Base-by-base conservation (phyloP, 139 green algal species). In the Monoraphidium neglectum region DNA sequence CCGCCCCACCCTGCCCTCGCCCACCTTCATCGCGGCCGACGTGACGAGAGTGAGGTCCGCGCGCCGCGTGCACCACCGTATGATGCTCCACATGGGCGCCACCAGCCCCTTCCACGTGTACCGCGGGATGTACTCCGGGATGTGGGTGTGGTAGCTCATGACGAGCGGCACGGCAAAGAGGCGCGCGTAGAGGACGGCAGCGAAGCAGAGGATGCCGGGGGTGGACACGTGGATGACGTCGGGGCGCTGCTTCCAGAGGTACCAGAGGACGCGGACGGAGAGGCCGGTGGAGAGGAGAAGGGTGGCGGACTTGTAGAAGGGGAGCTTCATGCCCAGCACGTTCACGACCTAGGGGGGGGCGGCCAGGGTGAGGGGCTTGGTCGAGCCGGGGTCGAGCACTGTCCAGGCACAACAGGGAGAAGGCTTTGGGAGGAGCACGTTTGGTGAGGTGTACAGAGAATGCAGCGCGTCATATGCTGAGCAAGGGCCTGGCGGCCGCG, bases 121-220 rank as follows among this genome's bases (percentile, higher is more conserved):
- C 30, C 83, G 77, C 2, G 93, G 93, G 70, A 98, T 93, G 90
- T 98, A 98, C 77, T 97, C 87, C 3, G 96, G 96, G 30, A 99
- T 91, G 85, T 99, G 96, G 2, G 96, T 99, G 89, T 99, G 96
- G 84, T 99, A 99, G 13, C 89, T 95, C 63, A 99, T 87, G 38
- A 96, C 87, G n/a, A 99, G 83, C 1, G 96, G 94, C 12, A 93
- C 81, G 49, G 84, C 84, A 32, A 99, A 85, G 63, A 98, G 76
- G 62, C 94, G 94, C 8, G 93, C 87, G 79, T 98, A 99, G 61
- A 98, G 76, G 36, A 95, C 90, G 35, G 92, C 94, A 2, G 95
- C 90, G 67, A 95, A 95, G 8, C 94, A 89, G 68, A 97, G 87
- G 37, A 94, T 57, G n/a, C 90, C 94, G 2, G 94, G 94, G 10